Base-by-base conservation (phyloP, 192 early-diverging fungal species). In the Paraglomus brasilianum region DNA sequence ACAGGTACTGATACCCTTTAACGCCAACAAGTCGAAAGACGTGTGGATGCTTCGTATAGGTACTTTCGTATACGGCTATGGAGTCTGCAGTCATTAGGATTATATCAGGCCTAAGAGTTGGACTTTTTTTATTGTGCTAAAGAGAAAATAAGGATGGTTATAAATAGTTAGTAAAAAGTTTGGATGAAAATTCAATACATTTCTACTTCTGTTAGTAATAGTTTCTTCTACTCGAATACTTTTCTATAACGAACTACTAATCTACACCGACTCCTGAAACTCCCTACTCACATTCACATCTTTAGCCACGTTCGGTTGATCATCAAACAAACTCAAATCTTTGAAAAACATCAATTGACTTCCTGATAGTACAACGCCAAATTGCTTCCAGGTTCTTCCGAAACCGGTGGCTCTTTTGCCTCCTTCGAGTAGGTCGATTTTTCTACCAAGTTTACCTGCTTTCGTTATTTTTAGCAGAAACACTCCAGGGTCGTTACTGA, bases 321-420 rank as follows among this genome's bases (percentile, higher is more conserved):
- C 46, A 22, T 86, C 80, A 50, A 85, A 86, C 61, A 78, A 78
- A 8, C 77, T 51, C 2, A 76, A 64, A 56, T 88, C 87, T 11
- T 81, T 81, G 77, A 92, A 90, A 47, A 92, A 86, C 51, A 91
- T 83, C 49, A 92, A 77, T 36, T 89, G 87, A 49, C 87, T 91
- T 30, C 91, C 91, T 72, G 87, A 88, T 39, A 92, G 75, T 17
- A 91, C 87, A 55, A 92, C 82, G 71, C 89, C 89, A n/a, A 87
- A 81, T 15, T 85, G 81, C 78, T 87, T 84, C 91, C 91, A 92
- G 30, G 85, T 79, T 19, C 91, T 82, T 64, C 86, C 81, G 30
- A 76, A 59, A 11, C 75, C 55, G 21, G 75, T 78, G 5, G 83
- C 83, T 40, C 82, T 86, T 67, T 88, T 88, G 15, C 84, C 86